A percentile compares a stretch with the other conserved stretches of the same genome.
phyloP scores from a whole-genome alignment of 331 rosid genomes.

The Quercus tomentella region DNA sequence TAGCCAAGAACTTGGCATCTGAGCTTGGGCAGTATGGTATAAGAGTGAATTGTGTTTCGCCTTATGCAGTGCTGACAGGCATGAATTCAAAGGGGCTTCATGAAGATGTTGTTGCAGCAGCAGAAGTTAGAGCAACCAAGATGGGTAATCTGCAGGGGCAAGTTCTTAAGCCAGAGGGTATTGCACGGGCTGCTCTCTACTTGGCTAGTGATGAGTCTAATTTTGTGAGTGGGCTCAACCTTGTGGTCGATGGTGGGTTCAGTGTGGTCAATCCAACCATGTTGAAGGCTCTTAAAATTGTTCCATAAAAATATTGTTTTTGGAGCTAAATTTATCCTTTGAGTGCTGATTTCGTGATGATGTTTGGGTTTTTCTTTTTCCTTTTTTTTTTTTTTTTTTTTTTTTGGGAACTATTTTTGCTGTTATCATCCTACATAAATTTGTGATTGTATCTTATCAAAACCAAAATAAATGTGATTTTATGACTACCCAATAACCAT shows the following conservation, averaged over 20 bases:
- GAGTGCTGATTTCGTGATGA: not conserved
- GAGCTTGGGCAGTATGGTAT: constrained; percentile 30
- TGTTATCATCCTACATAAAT: not conserved
- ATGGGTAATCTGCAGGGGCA: constrained; percentile 30
- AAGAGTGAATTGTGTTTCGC: constrained; percentile 31
- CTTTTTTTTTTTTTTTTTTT: not conserved
- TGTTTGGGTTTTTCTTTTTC: not conserved
- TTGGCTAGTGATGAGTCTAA: constrained; percentile 41
- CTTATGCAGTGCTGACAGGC: constrained; percentile 12
- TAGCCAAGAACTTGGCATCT: constrained; percentile 27
- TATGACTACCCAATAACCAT: too few species aligned
- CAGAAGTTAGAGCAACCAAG: not conserved
- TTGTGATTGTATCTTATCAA: not conserved
- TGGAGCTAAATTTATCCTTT: not conserved
- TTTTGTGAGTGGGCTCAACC: constrained; percentile 34
- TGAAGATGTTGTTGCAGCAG: constrained; percentile 14
- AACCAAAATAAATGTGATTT: too few species aligned
- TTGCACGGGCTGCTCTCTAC: constrained; percentile 31
- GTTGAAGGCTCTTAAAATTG: not conserved
- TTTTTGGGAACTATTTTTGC: not conserved
- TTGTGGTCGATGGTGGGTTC: constrained; percentile 37
- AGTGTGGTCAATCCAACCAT: constrained; percentile 21
- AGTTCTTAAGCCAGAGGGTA: constrained; percentile 23
- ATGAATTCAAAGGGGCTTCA: not conserved
- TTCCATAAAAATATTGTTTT: not conserved